Base-by-base conservation (phyloP, 2,329 filamentous ascomycete species). In the Venturiaceae sp. region DNA sequence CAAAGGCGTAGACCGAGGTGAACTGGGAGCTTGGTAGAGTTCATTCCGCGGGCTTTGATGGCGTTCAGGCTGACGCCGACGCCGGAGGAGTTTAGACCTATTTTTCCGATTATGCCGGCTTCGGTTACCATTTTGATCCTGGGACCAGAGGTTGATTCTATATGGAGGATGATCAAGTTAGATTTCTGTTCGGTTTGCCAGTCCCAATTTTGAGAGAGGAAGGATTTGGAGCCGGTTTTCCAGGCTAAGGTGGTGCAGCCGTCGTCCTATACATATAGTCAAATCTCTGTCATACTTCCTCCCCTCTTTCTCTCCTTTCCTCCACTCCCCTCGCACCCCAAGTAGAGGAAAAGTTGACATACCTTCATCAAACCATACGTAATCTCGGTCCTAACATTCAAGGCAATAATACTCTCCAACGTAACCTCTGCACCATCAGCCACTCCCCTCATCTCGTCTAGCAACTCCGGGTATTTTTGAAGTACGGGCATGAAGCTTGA, bases 21-120 rank as follows among this genome's bases (percentile, higher is more conserved):
- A n/a, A 83, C 78, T 0, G 84, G 83, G 2, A 86, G 63, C 7
- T 75, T 77, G 1, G 68, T 67, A 2, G 68, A 63, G 63, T 83
- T 74, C 53, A 84, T 76, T 1, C 82, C 82, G 2, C 75, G 74
- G 3, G 80, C 81, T 39, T 77, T 75, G 60, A 87, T 83, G 0
- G 83, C 84, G 61, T 87, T 87, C 8, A 86, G 71, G 46, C 79
- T 80, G 0, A 79, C 78, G 0, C 82, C 83, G 0, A 87, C 81
- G 0, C 83, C 82, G 0, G 67, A 65, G 16, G 71, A 72, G 64
- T 87, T 87, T 63, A 86, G 73, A 0, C 84, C 84, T 23, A 87
- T 85, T 67, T 87, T 87, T 14, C 83, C 83, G 34, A 87, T 77
- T 23, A 85, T 76, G 14, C 83, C 82, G 0, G 77, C 80, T 64